Evolutionary conservation across 805 yeast species (phyloP), one percentile per base, ranked within the genome.

Genomic region (Pichia kluyveri): DNA sequence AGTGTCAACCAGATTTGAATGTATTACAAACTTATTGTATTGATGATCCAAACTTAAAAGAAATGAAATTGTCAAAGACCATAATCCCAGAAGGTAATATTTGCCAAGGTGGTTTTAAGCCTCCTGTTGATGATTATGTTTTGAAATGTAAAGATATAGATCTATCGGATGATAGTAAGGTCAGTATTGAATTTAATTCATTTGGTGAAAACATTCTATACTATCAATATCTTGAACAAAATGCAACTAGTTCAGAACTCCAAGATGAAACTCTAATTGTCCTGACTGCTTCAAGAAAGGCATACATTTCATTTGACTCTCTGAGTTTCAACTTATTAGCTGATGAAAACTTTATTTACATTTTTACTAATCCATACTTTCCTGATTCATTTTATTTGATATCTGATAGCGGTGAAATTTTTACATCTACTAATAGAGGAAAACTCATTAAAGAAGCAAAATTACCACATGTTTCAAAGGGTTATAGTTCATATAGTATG

Each of bases 221-320:
- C 50, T 86, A 83, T 56, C 65, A 74, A 45, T 86, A 86, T 56
- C 68, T 86, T 48, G 82, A 81, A 43, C 76, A 75, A 48, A 73
- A 77, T 45, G 60, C 67, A 26, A 65, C 63, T 3, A 34, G 43
- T 2, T 44, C 52, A 23, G 67, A 70, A 2, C 49, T 66, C 44
- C 71, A 70, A 27, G 86, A 80, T 52, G 90, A 85, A 58, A 77
- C 89, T 0, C 61, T 91, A 8, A 60, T 91, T 15, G 65, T 86
- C 8, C 67, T 77, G 43, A 83, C 91, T 0, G 60, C 66, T 27
- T 68, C 71, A 12, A 70, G 75, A 42, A 67, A 69, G 6, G 74
- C 80, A 3, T 83, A 69, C 56, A 73, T 86, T 8, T 85, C 96
- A 0, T 82, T 76, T 56, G 81, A 88, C 60, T 85, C 85, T 39